A percentile compares a stretch with the other conserved stretches of the same genome.
Conservation (phyloP, 148 eudicot species). For the Pouteria glomerata region DNA sequence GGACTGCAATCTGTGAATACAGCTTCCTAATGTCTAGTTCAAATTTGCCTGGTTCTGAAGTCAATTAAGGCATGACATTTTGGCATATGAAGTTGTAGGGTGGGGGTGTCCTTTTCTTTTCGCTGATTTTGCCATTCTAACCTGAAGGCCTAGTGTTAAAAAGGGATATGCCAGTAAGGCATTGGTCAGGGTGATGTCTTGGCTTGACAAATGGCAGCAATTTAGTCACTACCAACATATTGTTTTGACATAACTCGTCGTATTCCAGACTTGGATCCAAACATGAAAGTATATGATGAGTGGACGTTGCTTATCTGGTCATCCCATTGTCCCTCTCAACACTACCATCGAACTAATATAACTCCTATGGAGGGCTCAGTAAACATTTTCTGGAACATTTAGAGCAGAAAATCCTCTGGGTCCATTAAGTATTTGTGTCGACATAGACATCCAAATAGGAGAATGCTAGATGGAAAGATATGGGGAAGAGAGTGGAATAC, state of each 20-base stretch:
- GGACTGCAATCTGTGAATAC: not conserved
- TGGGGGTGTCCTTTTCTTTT: not conserved
- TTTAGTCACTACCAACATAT: not conserved
- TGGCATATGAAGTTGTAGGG: not conserved
- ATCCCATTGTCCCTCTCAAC: not conserved
- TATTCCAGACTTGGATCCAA: not conserved
- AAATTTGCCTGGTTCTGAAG: not conserved
- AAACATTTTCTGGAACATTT: not conserved
- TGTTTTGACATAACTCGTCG: not conserved
- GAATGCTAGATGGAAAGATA: not conserved
- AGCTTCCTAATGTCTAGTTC: not conserved
- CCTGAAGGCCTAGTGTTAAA: not conserved
- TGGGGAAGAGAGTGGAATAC: not conserved
- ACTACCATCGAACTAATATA: not conserved
- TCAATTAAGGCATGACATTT: not conserved
- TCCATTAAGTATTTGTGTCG: not conserved
- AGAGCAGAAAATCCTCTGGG: not conserved
- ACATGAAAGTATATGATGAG: not conserved
- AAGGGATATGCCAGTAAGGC: not conserved
- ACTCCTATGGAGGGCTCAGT: not conserved
- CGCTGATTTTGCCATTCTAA: not conserved
- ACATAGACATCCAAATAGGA: not conserved
- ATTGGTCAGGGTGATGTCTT: not conserved
- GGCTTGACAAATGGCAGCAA: slow-evolving; percentile 4
- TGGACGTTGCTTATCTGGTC: not conserved